These are phyloP conservation scores for Trametes punicea DNA, from an alignment of 768 basidiomycete species.

Conservation along the genomic window DNA sequence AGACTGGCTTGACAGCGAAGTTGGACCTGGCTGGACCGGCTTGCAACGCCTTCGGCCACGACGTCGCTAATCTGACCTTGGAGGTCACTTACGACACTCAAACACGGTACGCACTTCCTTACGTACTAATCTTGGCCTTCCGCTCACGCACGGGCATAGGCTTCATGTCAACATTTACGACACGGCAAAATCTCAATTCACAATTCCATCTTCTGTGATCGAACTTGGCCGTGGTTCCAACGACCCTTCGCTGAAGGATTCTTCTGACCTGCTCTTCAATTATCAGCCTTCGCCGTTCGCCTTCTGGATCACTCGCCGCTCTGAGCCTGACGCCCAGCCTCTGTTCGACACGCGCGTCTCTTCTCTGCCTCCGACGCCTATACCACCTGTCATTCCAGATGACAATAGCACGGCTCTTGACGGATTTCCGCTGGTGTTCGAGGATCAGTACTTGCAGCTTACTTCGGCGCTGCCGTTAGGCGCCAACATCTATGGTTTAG, in stretches of 20 bases:
- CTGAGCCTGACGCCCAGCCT: constrained; percentile 47
- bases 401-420: constrained; percentile 57
- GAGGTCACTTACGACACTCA: constrained; percentile 62
- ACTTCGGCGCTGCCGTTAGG: constrained; percentile 61
- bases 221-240: constrained; percentile 32
- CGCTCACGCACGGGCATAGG: constrained; percentile 41
- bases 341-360: constrained; percentile 68
- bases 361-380: constrained; percentile 59
- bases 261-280: constrained; percentile 68
- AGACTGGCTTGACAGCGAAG: constrained; percentile 52
- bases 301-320: constrained; percentile 76
- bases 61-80: constrained; percentile 55
- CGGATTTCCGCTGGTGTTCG: constrained; percentile 69
- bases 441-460: constrained; percentile 76
- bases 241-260: constrained; percentile 19
- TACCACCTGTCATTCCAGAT: constrained; percentile 46
- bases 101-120: constrained; percentile 38
- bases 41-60: constrained; percentile 65
- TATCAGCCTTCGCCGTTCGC: constrained; percentile 63
- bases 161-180: constrained; percentile 69
- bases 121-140: constrained; percentile 22
- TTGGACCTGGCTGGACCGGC: constrained; percentile 51
- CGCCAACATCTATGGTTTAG: constrained; percentile 75
- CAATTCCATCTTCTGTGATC: constrained; percentile 54
- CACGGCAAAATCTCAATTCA: constrained; percentile 57